Evolutionary conservation across 371 early-diverging fungal genomes (phyloP), one percentile per base, ranked within the genome.

Genomic region (Mortierella sp.): DNA sequence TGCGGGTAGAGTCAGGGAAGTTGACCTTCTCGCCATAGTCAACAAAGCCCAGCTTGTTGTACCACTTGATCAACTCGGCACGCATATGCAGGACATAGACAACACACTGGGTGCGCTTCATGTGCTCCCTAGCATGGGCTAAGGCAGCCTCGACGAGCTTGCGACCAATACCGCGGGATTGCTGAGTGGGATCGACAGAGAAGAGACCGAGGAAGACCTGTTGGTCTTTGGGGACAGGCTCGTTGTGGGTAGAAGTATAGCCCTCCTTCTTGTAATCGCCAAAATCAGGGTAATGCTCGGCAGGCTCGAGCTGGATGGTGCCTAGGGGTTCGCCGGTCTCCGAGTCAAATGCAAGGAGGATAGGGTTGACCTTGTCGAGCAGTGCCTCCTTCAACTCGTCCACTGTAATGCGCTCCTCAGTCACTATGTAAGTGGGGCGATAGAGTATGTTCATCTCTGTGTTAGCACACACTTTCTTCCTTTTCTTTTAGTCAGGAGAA

Each of bases 111-210:
- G 80, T 70, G 50, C 84, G 90, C 5, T 89, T 84, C 60, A 90
- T 78, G 0, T 78, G 57, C 16, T 78, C 78, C 73, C 81, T 86
- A 86, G 89, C 90, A 38, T 90, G 79, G 3, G 70, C 72, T 75
- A 91, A 73, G 1, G 89, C 89, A 42, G 84, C 82, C 57, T 90
- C 89, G n/a, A 92, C 75, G 3, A 92, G 84, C 60, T 88, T 88
- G 73, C 91, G 89, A 26, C 93, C 93, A 57, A 92, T 90, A 31
- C 93, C 93, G 21, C 89, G 81, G 10, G 92, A 91, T 82, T 92
- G 92, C 47, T 88, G 84, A 0, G 82, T 31, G 34, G 91, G 93
- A 19, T 89, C 80, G 16, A 93, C 92, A 45, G 91, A 88, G 58
- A 93, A 89, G 21, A 92, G 82, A 3, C 92, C 91, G 19, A 91